Percentiles rank a stretch among this genome's conserved stretches.
These are phyloP conservation scores for Coniochaeta sp. DNA, from an alignment of 2,329 filamentous ascomycete species.

Conservation along the genomic window DNA sequence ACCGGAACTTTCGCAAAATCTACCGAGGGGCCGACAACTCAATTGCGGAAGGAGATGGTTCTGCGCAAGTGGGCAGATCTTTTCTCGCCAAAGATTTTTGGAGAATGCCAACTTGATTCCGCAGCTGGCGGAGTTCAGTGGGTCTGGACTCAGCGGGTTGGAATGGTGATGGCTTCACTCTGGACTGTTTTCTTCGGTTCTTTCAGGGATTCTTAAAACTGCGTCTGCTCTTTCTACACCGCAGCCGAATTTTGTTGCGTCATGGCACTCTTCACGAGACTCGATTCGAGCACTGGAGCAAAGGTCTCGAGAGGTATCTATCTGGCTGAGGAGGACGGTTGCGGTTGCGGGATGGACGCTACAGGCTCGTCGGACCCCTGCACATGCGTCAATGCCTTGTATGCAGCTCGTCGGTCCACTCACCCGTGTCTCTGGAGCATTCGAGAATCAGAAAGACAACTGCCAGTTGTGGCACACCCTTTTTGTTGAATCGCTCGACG, in stretches of 20 bases:
- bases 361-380: conserved; percentile 17
- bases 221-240: too few relatives aligned
- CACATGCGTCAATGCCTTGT: conserved; percentile 33
- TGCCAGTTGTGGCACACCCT: conserved; percentile 3
- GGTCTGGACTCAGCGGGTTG: too few relatives aligned
- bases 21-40: not conserved
- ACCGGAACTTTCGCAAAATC: not conserved
- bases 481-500: conserved; percentile 13
- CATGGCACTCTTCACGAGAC: too few relatives aligned
- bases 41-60: not conserved
- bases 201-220: too few relatives aligned
- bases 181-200: too few relatives aligned
- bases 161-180: too few relatives aligned
- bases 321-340: not conserved
- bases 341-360: not conserved
- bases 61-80: not conserved
- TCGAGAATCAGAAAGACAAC: not conserved
- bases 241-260: too few relatives aligned
- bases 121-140: too few relatives aligned
- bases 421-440: conserved; percentile 8
- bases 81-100: not conserved
- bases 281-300: too few relatives aligned
- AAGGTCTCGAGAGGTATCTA: too few relatives aligned
- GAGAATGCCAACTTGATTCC: too few relatives aligned
- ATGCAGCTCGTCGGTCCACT: conserved; percentile 18